Base-by-base conservation (phyloP, 768 basidiomycete species). In the Aureoboletus auriporus region DNA sequence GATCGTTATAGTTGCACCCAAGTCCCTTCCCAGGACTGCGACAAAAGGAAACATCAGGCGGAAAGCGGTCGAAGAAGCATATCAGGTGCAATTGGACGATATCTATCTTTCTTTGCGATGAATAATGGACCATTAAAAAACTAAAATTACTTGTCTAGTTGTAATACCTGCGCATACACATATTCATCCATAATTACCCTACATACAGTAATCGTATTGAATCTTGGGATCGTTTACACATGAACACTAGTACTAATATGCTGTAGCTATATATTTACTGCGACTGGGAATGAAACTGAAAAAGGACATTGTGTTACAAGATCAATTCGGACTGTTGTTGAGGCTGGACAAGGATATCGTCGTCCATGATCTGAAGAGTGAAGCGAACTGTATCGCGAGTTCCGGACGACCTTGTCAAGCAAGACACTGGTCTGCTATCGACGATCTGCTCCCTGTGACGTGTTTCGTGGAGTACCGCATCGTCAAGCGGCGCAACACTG, bases 11-110 rank as follows among this genome's bases (percentile, higher is more conserved):
- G 86, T 88, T 14, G 73, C 79, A 26, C 69, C 71, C 37, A 75
- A 76, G n/a, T 78, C 84, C 2, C 75, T 90, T 37, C 88, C 88
- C 34, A 74, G 88, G 54, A 90, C 88, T 0, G 81, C 80, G 16
- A 88, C 88, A 11, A 90, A 90, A 69, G 87, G 88, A 27, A 90
- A 89, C 59, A 84, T 90, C 54, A 81, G 88, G 42, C 78, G 88
- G 39, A 78, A 75, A 55, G 86, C 84, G 11, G 85, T 89, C 17
- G 88, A 90, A 67, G 83, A 85, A 53, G 56, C 71, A 23, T 86
- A 78, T 71, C 73, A 73, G 58, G 55, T 60, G 23, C 69, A 77
- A 47, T 74, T 90, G 20, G 84, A 89, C 65, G 60, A 62, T 31
- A 75, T 87, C 33, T 88, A 82, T 55, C 64, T 65, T 49, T 54